These are phyloP conservation scores for Agrostemma githago DNA, from an alignment of 148 eudicot genomes.

Conservation along the genomic window DNA sequence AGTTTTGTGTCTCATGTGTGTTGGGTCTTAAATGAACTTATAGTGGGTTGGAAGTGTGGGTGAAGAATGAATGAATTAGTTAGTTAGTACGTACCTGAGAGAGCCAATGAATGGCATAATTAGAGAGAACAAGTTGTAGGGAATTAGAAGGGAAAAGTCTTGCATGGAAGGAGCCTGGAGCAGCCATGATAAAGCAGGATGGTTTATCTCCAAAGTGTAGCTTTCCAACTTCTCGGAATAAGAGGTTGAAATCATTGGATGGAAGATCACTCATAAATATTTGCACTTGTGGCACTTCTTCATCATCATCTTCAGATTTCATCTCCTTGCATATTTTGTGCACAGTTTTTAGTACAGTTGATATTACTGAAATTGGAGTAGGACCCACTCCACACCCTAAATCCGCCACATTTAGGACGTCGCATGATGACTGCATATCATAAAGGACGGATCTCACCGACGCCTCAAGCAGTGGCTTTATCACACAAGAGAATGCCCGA, in stretches of 20 bases:
- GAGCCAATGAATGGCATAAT: conserved; percentile 29
- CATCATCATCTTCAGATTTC: not conserved
- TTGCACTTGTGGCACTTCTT: conserved; percentile 15
- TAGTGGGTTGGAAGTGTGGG: no score
- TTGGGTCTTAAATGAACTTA: no score
- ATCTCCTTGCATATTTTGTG: not conserved
- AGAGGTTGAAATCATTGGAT: conserved; percentile 27
- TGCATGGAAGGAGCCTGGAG: conserved; percentile 27
- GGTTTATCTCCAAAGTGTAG: not conserved
- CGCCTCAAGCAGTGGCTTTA: conserved; percentile 4
- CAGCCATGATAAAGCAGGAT: conserved; percentile 17
- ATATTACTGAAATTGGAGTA: conserved; percentile 15
- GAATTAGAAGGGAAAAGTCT: conserved; percentile 20
- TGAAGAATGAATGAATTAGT: no score
- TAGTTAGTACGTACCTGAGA: no score
- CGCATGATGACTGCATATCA: not conserved
- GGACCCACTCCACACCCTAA: conserved; percentile 29
- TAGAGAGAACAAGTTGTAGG: conserved; percentile 24
- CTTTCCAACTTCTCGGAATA: conserved; percentile 6
- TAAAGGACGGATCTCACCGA: not conserved
- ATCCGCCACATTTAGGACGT: conserved; percentile 24
- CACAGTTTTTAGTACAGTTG: conserved; percentile 8
- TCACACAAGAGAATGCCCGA: not conserved
- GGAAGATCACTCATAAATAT: conserved; percentile 30
- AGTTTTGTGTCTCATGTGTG: no score